Evolutionary conservation across 1,139 yeast genomes (phyloP), one percentile per base, ranked within the genome.

Genomic region (Blastobotrys buckinghamii): DNA sequence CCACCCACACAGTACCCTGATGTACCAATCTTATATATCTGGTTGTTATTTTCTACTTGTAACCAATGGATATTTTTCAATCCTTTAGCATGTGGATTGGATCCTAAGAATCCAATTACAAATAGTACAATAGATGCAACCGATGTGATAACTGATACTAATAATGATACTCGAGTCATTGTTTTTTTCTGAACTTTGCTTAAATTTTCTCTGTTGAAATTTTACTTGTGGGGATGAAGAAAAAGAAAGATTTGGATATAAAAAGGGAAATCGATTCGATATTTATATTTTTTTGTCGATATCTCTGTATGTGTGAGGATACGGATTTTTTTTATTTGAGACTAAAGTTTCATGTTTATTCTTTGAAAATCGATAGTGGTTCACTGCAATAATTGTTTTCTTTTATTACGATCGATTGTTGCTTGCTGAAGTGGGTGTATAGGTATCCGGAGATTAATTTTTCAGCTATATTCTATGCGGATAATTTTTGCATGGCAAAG

Each of bases 61-160:
- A 33, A 10, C 32, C 17, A 39, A 35, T 45, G 39, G 6, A 45
- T 34, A 6, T 33, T 24, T 12, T 33, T 22, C 16, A 45, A 20
- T 7, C 44, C 33, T 12, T 16, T 6, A 6, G 48, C 48, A n/a
- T 45, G 43, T 24, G 48, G 48, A 19, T 45, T 45, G 40, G 17
- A 24, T n/a, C 48, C 40, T n/a, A 45, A 35, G 39, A 45, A 45
- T 12, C 39, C 43, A 9, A 45, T 39, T 6, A 45, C 39, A 17
- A 39, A 33, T 2, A 45, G 26, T 20, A 24, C 44, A 16, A 45
- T 26, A 16, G 48, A 43, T 7, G 32, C 35, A 3, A 39, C 36
- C 5, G 48, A 34, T 12, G 39, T 22, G 22, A 45, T 6, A 26
- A 39, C 30, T 20, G 42, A 39, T 22, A 39, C 42, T n/a, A 39